A percentile compares a stretch with the other conserved stretches of the same genome.
Conservation (phyloP, 1,284 basidiomycete species). For the Papiliotrema flavescens region DNA sequence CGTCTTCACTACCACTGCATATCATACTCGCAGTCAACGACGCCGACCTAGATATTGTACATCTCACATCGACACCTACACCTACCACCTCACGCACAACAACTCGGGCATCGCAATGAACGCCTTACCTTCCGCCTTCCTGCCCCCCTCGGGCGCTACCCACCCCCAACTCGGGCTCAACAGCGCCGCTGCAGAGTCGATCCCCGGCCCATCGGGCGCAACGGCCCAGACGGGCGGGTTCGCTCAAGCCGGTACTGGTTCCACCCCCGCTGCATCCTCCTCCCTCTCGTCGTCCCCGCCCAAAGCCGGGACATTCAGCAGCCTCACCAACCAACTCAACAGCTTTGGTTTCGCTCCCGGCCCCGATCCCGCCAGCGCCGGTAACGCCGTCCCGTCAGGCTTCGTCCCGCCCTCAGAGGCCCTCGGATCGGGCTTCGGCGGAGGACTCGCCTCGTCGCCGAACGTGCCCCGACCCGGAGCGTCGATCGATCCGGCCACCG, state of each 20-base stretch:
- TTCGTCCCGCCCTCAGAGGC: neutral
- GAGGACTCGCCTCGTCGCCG: conserved; percentile 11
- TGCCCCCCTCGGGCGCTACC: neutral
- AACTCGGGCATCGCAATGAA: too few species aligned
- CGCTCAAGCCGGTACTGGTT: conserved; percentile 12
- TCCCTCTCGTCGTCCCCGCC: neutral
- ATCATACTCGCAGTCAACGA: too few species aligned
- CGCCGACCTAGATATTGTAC: too few species aligned
- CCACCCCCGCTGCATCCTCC: neutral
- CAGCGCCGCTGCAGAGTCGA: neutral
- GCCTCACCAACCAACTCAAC: neutral
- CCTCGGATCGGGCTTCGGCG: neutral
- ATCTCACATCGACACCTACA: too few species aligned
- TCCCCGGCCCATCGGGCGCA: conserved; percentile 6
- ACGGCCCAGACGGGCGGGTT: conserved; percentile 30
- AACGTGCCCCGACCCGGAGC: conserved; percentile 26
- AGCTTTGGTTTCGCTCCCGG: neutral
- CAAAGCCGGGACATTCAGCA: neutral
- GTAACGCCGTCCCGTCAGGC: neutral
- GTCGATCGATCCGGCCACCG: conserved; percentile 33
- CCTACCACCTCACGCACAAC: too few species aligned
- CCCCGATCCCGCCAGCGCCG: neutral
- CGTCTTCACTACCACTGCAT: too few species aligned
- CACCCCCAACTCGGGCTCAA: conserved; percentile 1
- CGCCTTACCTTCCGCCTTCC: too few species aligned